Conservation (phyloP, 176 grass and related monocot species). For the Stipa capillata region DNA sequence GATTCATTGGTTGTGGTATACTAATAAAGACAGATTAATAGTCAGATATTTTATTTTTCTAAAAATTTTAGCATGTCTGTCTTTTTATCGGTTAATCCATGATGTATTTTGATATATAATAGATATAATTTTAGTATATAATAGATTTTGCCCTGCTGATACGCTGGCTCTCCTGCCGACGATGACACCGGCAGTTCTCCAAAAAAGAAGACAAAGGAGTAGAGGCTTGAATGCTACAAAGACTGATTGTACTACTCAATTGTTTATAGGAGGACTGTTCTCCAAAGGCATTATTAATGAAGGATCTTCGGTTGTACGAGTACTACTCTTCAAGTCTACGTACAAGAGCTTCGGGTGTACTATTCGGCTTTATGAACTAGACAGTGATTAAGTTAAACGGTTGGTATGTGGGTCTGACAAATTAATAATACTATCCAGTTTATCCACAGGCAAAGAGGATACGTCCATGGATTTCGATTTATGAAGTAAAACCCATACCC, state of each 20-base stretch:
- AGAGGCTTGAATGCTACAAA: not conserved
- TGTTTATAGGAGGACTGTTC: not conserved
- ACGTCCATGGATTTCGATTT: not conserved
- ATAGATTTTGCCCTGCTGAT: not conserved
- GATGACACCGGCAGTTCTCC: not conserved
- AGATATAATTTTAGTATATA: too few relatives aligned
- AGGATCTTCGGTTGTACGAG: not conserved
- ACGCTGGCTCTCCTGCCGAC: not conserved
- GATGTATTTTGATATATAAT: too few relatives aligned
- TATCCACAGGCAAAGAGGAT: not conserved
- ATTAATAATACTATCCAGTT: not conserved
- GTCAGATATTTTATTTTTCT: too few relatives aligned
- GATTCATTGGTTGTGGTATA: too few relatives aligned
- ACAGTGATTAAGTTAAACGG: not conserved
- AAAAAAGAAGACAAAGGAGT: not conserved
- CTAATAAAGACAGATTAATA: too few relatives aligned
- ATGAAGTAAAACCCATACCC: not conserved
- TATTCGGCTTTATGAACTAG: not conserved
- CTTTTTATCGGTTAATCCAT: too few relatives aligned
- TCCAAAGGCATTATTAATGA: not conserved
- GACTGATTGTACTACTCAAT: not conserved
- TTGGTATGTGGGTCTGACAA: not conserved
- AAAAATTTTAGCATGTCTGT: too few relatives aligned
- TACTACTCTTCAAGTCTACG: not conserved
- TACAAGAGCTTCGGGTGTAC: not conserved